Base-by-base conservation (phyloP, 1,284 basidiomycete species). In the Austroboletus novae-zelandiae region DNA sequence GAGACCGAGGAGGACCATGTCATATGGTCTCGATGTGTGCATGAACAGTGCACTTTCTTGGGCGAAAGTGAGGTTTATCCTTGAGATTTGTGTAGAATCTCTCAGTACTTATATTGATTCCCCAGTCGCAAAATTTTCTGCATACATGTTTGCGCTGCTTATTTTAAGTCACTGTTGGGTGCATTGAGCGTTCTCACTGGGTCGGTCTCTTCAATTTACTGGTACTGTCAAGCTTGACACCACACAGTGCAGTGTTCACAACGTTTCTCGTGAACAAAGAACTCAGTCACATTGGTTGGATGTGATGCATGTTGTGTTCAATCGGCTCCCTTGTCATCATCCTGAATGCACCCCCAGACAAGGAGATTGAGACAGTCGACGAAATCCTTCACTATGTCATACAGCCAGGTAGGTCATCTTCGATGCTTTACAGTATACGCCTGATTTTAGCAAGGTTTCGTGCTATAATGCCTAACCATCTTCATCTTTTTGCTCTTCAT, bases 121-220 rank as follows among this genome's bases (percentile, higher is more conserved):
- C n/a, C 11, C 61, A 97, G 95, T 97, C 51, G 95, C 94, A 60
- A 99, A 99, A 74, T 99, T 99, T 72, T 94, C 96, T 8, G 97
- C 97, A 4, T 99, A 99, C 70, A 93, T 94, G 0, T 99, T 98
- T 65, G 96, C 96, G 1, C 96, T 96, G 50, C 94, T 97, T 57
- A 97, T 98, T 62, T 78, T 99, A 47, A 23, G 94, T 99, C 37
- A 98, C 96, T 1, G 6, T 76, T 99, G 13, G 97, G 96, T 51
- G 95, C 96, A 10, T 79, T 98, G 50, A 95, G 91, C 70, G 97
- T 99, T n/a, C 83, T 99, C 54, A 93, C 99, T 56, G 97, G 94
- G 91, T 94, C 60, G 54, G 88, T 73, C 13, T 23, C 11, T 32
- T 50, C n/a, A 14, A 40, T 35, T 30, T 23, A 25, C 36, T 44